Conservation (phyloP, 257 asterid species). For the Penstemon davidsonii region DNA sequence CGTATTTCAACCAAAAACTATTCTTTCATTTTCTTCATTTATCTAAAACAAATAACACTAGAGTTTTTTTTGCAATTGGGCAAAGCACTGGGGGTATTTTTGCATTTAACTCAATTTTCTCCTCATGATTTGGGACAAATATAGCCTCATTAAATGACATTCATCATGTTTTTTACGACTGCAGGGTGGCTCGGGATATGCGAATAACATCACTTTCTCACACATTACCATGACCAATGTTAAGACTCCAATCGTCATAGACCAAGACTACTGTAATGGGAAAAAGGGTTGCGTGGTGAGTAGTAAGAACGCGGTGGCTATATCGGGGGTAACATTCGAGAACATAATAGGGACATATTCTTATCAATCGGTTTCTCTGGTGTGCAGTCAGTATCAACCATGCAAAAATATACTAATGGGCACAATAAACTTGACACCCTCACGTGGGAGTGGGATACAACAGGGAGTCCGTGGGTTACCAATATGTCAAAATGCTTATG, state of each 20-base stretch:
- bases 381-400: conserved; percentile 22
- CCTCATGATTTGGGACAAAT: too few relatives aligned
- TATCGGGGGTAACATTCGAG: conserved; percentile 19
- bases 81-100: too few relatives aligned
- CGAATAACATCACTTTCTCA: conserved; percentile 14
- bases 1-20: too few relatives aligned
- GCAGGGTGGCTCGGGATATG: conserved; percentile 31
- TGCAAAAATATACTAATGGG: neutral
- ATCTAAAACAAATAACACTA: too few relatives aligned
- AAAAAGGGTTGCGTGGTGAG: neutral
- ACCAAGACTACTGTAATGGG: conserved; percentile 32
- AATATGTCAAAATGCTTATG: conserved; percentile 14
- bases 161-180: neutral
- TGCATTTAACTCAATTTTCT: too few relatives aligned
- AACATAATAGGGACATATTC: conserved; percentile 30
- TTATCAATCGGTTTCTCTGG: conserved; percentile 14
- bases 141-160: too few relatives aligned
- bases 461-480: neutral
- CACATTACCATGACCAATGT: conserved; percentile 28
- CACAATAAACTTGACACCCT: neutral
- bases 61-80: too few relatives aligned
- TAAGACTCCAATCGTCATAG: conserved; percentile 21
- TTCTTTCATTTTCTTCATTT: too few relatives aligned
- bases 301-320: conserved; percentile 12
- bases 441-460: neutral